phyloP scores from a whole-genome alignment of 768 basidiomycete species.

The Naganishia vishniacii region DNA sequence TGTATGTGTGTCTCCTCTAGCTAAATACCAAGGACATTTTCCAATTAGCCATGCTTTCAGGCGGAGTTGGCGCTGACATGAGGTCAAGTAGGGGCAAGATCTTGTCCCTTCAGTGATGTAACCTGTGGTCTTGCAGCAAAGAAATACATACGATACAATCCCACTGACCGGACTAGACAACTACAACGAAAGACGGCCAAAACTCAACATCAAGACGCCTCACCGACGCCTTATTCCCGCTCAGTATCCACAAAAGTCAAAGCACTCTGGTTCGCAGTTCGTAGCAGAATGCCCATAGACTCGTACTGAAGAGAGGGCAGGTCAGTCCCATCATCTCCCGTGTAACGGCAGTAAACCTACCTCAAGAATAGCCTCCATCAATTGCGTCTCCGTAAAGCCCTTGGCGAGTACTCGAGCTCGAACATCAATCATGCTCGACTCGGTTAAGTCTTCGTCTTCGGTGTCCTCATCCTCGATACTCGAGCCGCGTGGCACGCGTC shows the following conservation, averaged over 20 bases:
- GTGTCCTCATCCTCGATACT: constrained; percentile 63
- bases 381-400: constrained; percentile 84
- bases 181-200: too few relatives aligned
- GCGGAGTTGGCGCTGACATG: too few relatives aligned
- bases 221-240: constrained; percentile 18
- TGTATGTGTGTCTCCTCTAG: too few relatives aligned
- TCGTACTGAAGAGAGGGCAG: constrained; percentile 63
- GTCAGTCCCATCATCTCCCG: too few relatives aligned
- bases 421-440: constrained; percentile 79
- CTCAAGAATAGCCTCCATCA: constrained; percentile 76
- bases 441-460: constrained; percentile 58
- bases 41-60: too few relatives aligned
- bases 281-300: constrained; percentile 68
- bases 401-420: constrained; percentile 74
- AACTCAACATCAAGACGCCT: too few relatives aligned
- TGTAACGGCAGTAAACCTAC: constrained; percentile 55
- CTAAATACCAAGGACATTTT: too few relatives aligned
- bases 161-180: too few relatives aligned
- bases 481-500: constrained; percentile 56
- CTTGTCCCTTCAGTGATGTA: too few relatives aligned
- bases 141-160: too few relatives aligned
- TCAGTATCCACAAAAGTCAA: constrained; percentile 58
- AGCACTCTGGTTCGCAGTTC: constrained; percentile 77
- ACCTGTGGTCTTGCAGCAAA: too few relatives aligned
- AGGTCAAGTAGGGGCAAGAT: too few relatives aligned